Evolutionary conservation across 352 stramenopile genomes (phyloP).

Genomic region (Phytopythium ostracodes): DNA sequence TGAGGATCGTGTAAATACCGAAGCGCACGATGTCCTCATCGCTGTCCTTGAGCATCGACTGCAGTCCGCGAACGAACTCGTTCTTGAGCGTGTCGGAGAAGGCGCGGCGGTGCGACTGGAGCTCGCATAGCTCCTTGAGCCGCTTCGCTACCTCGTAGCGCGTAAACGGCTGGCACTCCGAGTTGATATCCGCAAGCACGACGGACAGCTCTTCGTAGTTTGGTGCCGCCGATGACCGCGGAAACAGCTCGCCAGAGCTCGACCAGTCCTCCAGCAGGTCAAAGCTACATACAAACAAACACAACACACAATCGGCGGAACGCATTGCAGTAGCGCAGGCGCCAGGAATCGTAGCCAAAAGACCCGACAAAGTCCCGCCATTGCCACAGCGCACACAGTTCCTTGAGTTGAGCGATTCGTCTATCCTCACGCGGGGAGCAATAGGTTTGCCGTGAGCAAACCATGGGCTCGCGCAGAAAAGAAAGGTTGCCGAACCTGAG

Average conservation of each 20-base stretch:
- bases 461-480: neutral
- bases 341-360: slow-evolving; percentile 11
- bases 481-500: slow-evolving; percentile 39
- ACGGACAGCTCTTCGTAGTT: slow-evolving; percentile 49
- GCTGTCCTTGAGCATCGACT: slow-evolving; percentile 62
- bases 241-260: slow-evolving; percentile 39
- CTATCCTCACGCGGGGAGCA: slow-evolving; percentile 7
- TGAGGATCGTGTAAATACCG: slow-evolving; percentile 68
- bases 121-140: slow-evolving; percentile 71
- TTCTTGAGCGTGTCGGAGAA: slow-evolving; percentile 39
- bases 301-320: slow-evolving; percentile 10
- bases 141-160: slow-evolving; percentile 68
- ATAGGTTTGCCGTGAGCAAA: slow-evolving; percentile 7
- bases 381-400: slow-evolving; percentile 3
- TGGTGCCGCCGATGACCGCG: slow-evolving; percentile 20
- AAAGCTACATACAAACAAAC: slow-evolving; percentile 33
- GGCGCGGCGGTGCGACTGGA: slow-evolving; percentile 41
- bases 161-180: slow-evolving; percentile 37
- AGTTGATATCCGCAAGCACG: slow-evolving; percentile 58
- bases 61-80: slow-evolving; percentile 44
- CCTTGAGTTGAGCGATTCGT: slow-evolving; percentile 18
- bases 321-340: slow-evolving; percentile 12
- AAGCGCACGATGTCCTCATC: slow-evolving; percentile 77
- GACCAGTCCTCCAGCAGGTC: slow-evolving; percentile 68
- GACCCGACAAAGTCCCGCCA: slow-evolving; percentile 4